phyloP scores from a whole-genome alignment of 768 basidiomycete genomes.

The Russula virescens region DNA sequence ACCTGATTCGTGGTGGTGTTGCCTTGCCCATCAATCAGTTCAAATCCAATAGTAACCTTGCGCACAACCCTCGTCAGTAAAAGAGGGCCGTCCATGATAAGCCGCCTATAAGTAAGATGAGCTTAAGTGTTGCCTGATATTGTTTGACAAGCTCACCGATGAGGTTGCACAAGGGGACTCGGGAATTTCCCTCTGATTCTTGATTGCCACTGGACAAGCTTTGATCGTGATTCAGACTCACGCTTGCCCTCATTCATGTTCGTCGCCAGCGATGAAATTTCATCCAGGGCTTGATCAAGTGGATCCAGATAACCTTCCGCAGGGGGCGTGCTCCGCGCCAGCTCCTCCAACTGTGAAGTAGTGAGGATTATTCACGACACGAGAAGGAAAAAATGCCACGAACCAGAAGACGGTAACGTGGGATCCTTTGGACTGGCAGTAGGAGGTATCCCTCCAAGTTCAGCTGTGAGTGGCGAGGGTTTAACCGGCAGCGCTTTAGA shows the following conservation, averaged over 20 bases:
- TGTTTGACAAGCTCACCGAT: conserved; percentile 53
- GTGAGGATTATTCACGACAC: neutral
- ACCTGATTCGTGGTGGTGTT: conserved; percentile 81
- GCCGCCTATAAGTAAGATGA: conserved; percentile 46
- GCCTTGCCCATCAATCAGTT: conserved; percentile 70
- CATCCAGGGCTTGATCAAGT: conserved; percentile 76
- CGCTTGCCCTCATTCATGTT: conserved; percentile 99
- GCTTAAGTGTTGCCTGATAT: neutral
- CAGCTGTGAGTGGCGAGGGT: conserved; percentile 88
- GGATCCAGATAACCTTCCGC: conserved; percentile 68
- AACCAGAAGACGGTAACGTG: conserved; percentile 91
- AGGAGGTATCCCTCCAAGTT: conserved; percentile 92
- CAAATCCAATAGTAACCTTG: conserved; percentile 75
- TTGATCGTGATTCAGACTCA: conserved; percentile 85
- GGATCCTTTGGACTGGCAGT: conserved; percentile 93
- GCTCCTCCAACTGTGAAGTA: conserved; percentile 66
- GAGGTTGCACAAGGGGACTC: conserved; percentile 96
- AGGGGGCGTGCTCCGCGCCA: conserved; percentile 81
- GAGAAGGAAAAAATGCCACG: conserved; percentile 30
- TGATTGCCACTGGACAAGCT: conserved; percentile 86
- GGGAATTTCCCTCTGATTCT: conserved; percentile 90
- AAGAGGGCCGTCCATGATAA: conserved; percentile 89
- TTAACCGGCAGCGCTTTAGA: conserved; percentile 82
- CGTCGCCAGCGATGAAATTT: conserved; percentile 83
- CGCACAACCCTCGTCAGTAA: conserved; percentile 86